Evolutionary conservation across 345 rosid genomes (phyloP), one percentile per base, ranked within the genome.

Genomic region (Murraya paniculata): DNA sequence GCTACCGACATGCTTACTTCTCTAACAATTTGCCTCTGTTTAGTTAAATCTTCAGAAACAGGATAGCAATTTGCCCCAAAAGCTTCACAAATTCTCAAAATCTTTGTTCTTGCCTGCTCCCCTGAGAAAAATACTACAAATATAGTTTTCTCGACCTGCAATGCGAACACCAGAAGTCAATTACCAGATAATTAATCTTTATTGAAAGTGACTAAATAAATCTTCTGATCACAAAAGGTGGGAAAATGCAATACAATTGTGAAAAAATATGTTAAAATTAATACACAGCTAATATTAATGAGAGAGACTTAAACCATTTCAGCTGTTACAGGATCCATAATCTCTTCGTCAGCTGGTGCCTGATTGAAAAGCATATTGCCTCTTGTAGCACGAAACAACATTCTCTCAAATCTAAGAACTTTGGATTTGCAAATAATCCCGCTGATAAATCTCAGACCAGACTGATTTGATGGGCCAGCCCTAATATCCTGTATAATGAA

Each of bases 341-440:
- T 89, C 79, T 87, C 96, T 85, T 93, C 99, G 85, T 85, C 93
- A 68, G 97, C 94, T n/a, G 90, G 86, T 48, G 97, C 89, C 83
- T 91, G 97, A 83, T 92, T 93, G 86, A 95, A 95, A 85, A 95
- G 97, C 97, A 95, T 91, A 85, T 95, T 95, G 83, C 99, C 99
- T 86, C 99, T 93, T 75, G 98, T 95, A 77, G 98, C 92, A 81
- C 98, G 97, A 85, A 95, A 95, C 79, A 95, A 76, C 93, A 95
- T 92, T 87, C 97, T 92, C 88, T 95, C 97, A 87, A 95, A 93
- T 79, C 86, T 88, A 73, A 89, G 84, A 81, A 80, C 86, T 84
- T 93, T 93, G 55, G 89, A 86, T 81, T 88, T 88, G 85, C 93
- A 89, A 77, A 93, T 83, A 68, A 95, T 95, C 70, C 99, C 97